Evolutionary conservation across 192 early-diverging fungal species (phyloP).

Genomic region (Jimgerdemannia flammicorona): DNA sequence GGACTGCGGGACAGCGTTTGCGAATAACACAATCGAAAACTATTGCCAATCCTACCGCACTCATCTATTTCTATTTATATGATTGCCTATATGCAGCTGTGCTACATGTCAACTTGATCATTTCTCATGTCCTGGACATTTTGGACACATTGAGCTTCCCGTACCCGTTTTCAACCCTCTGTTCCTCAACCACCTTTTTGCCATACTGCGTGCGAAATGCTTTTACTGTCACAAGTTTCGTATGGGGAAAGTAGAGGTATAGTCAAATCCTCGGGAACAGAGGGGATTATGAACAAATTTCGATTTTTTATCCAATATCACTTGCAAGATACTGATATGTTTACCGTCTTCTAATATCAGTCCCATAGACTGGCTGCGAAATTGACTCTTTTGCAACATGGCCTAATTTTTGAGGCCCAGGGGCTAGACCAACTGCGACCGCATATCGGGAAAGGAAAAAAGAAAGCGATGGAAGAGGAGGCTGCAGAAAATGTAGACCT

Average conservation of each 20-base stretch:
- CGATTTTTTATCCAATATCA: background rate
- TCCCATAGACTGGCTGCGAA: conserved; percentile 67
- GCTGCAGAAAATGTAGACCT: conserved; percentile 47
- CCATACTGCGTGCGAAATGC: conserved; percentile 81
- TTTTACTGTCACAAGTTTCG: conserved; percentile 87
- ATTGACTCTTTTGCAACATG: conserved; percentile 80
- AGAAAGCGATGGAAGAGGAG: conserved; percentile 33
- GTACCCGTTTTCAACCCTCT: conserved; percentile 89
- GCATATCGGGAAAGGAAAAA: conserved; percentile 35
- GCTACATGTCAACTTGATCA: conserved; percentile 78
- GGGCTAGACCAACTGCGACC: conserved; percentile 65
- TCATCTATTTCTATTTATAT: background rate
- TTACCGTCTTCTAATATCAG: conserved; percentile 21
- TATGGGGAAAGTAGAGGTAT: conserved; percentile 53
- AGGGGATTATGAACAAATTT: no score
- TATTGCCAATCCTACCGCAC: background rate
- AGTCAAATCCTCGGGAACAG: conserved; percentile 4
- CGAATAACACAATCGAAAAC: no score
- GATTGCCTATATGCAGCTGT: conserved; percentile 50
- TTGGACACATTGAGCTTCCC: conserved; percentile 94
- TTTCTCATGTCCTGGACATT: conserved; percentile 91
- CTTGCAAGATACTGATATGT: background rate
- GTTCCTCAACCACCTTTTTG: conserved; percentile 90
- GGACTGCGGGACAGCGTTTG: no score
- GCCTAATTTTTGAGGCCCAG: conserved; percentile 80